Evolutionary conservation across 176 grass and related monocot species (phyloP).

Genomic region (Dendrocalamus sinicus): DNA sequence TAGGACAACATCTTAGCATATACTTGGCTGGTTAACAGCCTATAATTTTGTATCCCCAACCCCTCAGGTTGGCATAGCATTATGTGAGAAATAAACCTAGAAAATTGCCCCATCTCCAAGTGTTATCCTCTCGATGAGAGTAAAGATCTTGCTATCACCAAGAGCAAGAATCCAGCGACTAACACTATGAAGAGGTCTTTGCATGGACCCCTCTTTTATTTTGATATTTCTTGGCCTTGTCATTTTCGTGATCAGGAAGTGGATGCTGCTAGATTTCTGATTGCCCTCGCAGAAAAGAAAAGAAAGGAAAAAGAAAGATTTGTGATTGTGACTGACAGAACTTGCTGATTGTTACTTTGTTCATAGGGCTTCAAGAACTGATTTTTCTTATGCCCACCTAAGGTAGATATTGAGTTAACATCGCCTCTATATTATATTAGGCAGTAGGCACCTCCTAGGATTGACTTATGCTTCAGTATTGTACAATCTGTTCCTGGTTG

Average conservation of each 20-base stretch:
- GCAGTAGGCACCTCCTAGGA: neutral
- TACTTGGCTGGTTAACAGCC: too few relatives aligned
- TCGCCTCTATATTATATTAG: too few relatives aligned
- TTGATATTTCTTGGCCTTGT: constrained; percentile 27
- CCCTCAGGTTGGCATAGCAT: too few relatives aligned
- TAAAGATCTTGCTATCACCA: too few relatives aligned
- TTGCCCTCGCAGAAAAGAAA: neutral
- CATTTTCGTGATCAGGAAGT: constrained; percentile 21
- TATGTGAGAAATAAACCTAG: too few relatives aligned
- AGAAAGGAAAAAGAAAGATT: neutral
- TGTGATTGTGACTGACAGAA: constrained; percentile 34
- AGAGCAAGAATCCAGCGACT: too few relatives aligned
- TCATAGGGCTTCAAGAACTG: constrained; percentile 35
- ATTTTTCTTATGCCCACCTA: constrained; percentile 10
- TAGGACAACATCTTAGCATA: too few relatives aligned
- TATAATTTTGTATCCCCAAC: too few relatives aligned
- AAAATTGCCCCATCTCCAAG: too few relatives aligned
- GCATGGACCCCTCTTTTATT: constrained; percentile 10
- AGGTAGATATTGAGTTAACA: constrained; percentile 32
- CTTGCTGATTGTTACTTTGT: constrained; percentile 27
- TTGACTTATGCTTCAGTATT: constrained; percentile 31
- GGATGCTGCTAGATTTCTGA: constrained; percentile 17
- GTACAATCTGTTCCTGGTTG: constrained; percentile 24
- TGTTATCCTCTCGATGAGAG: too few relatives aligned
- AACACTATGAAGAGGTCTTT: neutral